phyloP scores from a whole-genome alignment of 805 yeast species.

The Candida orba region DNA sequence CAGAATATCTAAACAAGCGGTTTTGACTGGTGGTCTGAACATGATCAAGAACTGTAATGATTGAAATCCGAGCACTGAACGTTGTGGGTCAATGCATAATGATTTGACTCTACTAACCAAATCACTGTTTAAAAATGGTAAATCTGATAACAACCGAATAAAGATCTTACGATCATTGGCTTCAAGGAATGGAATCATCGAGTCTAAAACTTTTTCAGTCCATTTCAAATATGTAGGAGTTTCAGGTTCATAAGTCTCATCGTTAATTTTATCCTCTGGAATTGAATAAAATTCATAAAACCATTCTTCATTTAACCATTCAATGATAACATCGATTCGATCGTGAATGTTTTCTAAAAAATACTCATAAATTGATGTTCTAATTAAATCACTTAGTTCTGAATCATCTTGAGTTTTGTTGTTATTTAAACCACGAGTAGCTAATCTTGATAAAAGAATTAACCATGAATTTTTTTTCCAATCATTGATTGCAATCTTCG shows the following conservation, averaged over 20 bases:
- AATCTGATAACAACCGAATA: conserved; percentile 76
- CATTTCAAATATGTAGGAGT: conserved; percentile 58
- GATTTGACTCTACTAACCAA: conserved; percentile 63
- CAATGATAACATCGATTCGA: conserved; percentile 68
- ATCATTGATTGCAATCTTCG: conserved; percentile 32
- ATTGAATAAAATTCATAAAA: conserved; percentile 41
- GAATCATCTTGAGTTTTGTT: conserved; percentile 16
- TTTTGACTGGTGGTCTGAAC: conserved; percentile 82
- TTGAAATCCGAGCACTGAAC: conserved; percentile 74
- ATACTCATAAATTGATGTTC: conserved; percentile 66
- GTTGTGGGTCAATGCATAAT: conserved; percentile 77
- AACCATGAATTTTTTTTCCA: conserved; percentile 75
- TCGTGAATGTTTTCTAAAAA: conserved; percentile 66
- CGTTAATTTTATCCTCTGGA: conserved; percentile 16
- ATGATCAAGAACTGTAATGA: conserved; percentile 76
- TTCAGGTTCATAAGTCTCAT: conserved; percentile 13
- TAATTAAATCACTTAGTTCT: conserved; percentile 51
- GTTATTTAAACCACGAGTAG: conserved; percentile 65
- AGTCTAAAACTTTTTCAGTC: conserved; percentile 66
- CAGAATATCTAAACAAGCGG: conserved; percentile 41
- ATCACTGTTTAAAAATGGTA: conserved; percentile 64
- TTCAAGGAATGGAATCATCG: conserved; percentile 79
- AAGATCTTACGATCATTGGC: conserved; percentile 72
- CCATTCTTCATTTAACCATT: conserved; percentile 97
- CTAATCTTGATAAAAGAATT: conserved; percentile 62